Evolutionary conservation across 2,329 filamentous ascomycete species (phyloP), one percentile per base, ranked within the genome.

Genomic region (Penicillium brevicompactum): DNA sequence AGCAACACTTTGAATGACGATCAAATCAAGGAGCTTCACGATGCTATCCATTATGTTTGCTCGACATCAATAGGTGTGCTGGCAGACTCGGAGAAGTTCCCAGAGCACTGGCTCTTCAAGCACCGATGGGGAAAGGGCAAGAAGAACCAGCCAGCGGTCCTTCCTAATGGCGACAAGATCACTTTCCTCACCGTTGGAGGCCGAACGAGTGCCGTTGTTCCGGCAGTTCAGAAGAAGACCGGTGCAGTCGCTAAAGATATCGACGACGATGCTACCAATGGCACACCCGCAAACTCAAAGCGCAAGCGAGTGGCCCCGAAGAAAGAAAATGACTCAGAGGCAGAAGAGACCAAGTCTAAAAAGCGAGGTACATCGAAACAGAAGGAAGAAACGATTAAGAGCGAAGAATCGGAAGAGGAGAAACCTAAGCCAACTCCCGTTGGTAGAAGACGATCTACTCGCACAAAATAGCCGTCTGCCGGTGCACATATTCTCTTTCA

Each of bases 41-140:
- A 86, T 8, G 83, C 87, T 0, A 87, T 97, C 42, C 82, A 88
- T 55, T 86, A 90, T 59, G 88, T 99, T 8, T 96, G 91, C 70
- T 83, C 87, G 56, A 88, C 86, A 0, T 90, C 93, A 0, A 87
- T 93, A 18, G 90, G 90, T 46, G 80, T 87, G 24, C 81, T 96
- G 5, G 91, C 86, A 2, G 92, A 97, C 61, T 92, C 90, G 18
- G 87, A 89, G 38, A 80, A 89, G 67, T 97, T 97, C 59, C 94
- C 94, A 0, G 81, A 89, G 5, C 82, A 92, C 58, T 99, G 94
- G 91, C 78, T 96, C 10, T 95, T 96, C 79, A 88, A 89, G 59
- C 82, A 95, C 70, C 85, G 92, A 24, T 97, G 94, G 94, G 85
- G 87, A 11, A 96, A 97, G 69, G 90, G 90, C 18, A 91, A 91